Base-by-base conservation (phyloP, 495 filamentous ascomycete genomes). In the Diplogelasinospora grovesii region DNA sequence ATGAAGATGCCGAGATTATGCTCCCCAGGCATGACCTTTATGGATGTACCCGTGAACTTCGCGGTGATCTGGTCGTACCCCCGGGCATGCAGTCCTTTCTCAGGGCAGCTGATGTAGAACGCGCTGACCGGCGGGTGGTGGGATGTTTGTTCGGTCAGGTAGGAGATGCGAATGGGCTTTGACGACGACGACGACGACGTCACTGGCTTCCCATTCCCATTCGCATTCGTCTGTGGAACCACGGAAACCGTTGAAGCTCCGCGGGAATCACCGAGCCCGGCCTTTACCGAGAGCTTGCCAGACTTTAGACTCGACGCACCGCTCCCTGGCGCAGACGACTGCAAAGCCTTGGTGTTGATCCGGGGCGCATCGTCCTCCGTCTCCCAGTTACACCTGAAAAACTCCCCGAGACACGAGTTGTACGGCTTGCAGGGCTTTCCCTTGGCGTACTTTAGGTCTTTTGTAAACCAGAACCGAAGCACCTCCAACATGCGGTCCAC, bases 381-480 rank as follows among this genome's bases (percentile, higher is more conserved):
- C 56, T 93, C 85, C 92, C 92, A 98, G 50, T 85, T 94, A 54
- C 90, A 95, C 81, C 92, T 74, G 65, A 98, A 98, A 65, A 96
- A 97, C 64, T 98, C 92, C n/a, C 92, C 92, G 27, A 98, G 63
- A 6, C 86, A 86, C 25, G 89, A 95, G 61, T 98, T 98, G 64
- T 98, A 98, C 5, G 92, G 92, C 61, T 98, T 98, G 77, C 88
- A 95, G 8, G 92, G 92, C 67, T 89, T 95, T 31, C 92, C 90
- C 61, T 97, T 97, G 50, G 95, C 86, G 53, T 95, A 98, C 78
- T 97, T 98, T 73, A 98, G 60, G 57, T 98, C 92, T 58, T 97
- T 97, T 18, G 92, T 95, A 50, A 96, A 97, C 92, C 92, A 98
- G 59, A 98, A 98, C 23, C 92, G 78, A 53, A 95, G 64, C 22